These are phyloP conservation scores for Digitaria exilis DNA, from an alignment of 202 grass and related monocot species.

Conservation along the genomic window DNA sequence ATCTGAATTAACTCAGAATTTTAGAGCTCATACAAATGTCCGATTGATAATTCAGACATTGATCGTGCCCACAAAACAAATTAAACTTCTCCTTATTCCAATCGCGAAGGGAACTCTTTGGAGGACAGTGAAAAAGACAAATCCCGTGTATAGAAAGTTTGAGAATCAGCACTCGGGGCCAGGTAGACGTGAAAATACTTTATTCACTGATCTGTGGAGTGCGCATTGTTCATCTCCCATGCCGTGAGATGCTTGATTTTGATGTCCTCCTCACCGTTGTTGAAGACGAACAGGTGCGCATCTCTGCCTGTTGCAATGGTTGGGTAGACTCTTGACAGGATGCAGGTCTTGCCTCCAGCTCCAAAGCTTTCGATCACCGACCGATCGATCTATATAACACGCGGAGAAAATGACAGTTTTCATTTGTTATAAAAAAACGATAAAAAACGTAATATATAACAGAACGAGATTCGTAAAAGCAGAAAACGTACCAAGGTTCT, in stretches of 20 bases:
- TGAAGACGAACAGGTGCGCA: conserved; percentile 70
- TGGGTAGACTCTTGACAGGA: conserved; percentile 79
- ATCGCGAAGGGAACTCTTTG: no score
- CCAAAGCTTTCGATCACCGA: conserved; percentile 90
- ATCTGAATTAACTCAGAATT: no score
- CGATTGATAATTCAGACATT: no score
- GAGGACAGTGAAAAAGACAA: no score
- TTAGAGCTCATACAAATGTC: no score
- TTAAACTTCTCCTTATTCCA: no score
- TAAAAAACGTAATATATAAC: no score
- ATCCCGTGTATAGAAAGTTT: no score
- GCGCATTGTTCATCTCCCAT: conserved; percentile 66
- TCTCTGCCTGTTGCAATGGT: conserved; percentile 50
- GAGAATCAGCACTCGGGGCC: no score
- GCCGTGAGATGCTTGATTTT: conserved; percentile 51
- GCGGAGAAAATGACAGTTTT: no score
- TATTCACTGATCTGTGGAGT: background rate
- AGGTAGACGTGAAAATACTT: background rate
- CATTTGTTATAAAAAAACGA: no score
- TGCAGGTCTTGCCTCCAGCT: conserved; percentile 64
- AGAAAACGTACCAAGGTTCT: conserved; percentile 58
- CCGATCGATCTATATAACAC: conserved; percentile 57
- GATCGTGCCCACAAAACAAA: no score
- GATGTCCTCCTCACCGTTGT: conserved; percentile 58
- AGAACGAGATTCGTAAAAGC: background rate